Evolutionary conservation across 768 basidiomycete genomes (phyloP).

Genomic region (Clitopilus passeckerianus): DNA sequence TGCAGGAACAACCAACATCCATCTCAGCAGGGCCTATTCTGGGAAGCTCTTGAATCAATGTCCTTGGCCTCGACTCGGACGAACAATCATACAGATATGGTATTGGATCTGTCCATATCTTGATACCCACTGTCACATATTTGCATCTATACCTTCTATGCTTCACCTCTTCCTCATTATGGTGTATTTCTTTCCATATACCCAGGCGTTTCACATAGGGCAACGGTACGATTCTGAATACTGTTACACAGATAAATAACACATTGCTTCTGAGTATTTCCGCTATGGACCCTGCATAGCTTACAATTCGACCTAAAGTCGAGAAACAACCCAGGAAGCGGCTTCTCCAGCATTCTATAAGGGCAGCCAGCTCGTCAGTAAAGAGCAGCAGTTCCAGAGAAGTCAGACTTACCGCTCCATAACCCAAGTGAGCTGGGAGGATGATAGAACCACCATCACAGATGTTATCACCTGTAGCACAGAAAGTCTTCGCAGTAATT

Average conservation of each 20-base stretch:
- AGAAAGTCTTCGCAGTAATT: conserved; percentile 13
- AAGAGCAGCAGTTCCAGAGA: too few species aligned
- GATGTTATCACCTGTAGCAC: conserved; percentile 15
- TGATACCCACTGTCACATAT: neutral
- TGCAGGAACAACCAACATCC: neutral
- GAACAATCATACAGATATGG: too few species aligned
- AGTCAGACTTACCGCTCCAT: conserved; percentile 13
- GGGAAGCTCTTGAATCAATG: neutral
- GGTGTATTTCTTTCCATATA: too few species aligned
- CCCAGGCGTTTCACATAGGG: too few species aligned
- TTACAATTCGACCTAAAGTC: neutral
- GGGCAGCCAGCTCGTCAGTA: neutral
- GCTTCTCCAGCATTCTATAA: conserved; percentile 4
- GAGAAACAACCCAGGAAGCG: conserved; percentile 6
- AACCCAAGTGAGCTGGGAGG: conserved; percentile 14
- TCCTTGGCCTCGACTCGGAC: neutral
- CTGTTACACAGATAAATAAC: too few species aligned
- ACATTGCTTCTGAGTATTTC: too few species aligned
- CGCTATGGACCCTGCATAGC: neutral
- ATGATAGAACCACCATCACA: conserved; percentile 14
- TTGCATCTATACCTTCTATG: neutral
- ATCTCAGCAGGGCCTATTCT: neutral
- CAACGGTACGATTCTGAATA: too few species aligned
- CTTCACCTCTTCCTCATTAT: neutral
- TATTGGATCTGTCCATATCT: neutral